phyloP scores from a whole-genome alignment of 1,284 basidiomycete species.

The Irpex sp. region DNA sequence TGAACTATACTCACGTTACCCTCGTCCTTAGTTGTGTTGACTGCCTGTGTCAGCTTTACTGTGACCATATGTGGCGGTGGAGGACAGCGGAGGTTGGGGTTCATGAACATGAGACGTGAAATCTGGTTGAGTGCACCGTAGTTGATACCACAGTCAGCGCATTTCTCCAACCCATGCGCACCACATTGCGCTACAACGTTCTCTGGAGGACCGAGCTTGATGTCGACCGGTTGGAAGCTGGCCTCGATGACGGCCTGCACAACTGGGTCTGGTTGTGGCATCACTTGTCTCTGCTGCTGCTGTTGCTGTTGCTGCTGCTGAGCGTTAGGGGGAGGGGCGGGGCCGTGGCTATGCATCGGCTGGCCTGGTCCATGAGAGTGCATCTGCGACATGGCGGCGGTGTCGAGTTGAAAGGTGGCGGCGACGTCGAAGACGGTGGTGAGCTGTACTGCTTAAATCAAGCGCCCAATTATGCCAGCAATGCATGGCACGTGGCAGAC shows the following conservation, averaged over 20 bases:
- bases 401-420: neutral
- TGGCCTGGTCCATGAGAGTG: conserved; percentile 32
- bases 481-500: neutral
- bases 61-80: conserved; percentile 76
- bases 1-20: conserved; percentile 63
- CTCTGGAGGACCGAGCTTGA: conserved; percentile 50
- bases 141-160: conserved; percentile 65
- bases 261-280: conserved; percentile 56
- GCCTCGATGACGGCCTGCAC: conserved; percentile 72
- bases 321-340: conserved; percentile 17
- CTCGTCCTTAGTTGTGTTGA: conserved; percentile 81
- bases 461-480: neutral
- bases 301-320: conserved; percentile 32
- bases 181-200: conserved; percentile 51
- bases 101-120: conserved; percentile 60
- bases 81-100: conserved; percentile 73
- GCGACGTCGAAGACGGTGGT: conserved; percentile 4
- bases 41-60: conserved; percentile 66
- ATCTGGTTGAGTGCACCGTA: conserved; percentile 69
- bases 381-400: conserved; percentile 22
- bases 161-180: conserved; percentile 63
- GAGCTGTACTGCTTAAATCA: neutral
- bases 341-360: conserved; percentile 29
- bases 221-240: conserved; percentile 55
- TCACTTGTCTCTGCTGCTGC: conserved; percentile 33